phyloP scores from a whole-genome alignment of 2,329 filamentous ascomycete genomes.

The Fusarium illudens region DNA sequence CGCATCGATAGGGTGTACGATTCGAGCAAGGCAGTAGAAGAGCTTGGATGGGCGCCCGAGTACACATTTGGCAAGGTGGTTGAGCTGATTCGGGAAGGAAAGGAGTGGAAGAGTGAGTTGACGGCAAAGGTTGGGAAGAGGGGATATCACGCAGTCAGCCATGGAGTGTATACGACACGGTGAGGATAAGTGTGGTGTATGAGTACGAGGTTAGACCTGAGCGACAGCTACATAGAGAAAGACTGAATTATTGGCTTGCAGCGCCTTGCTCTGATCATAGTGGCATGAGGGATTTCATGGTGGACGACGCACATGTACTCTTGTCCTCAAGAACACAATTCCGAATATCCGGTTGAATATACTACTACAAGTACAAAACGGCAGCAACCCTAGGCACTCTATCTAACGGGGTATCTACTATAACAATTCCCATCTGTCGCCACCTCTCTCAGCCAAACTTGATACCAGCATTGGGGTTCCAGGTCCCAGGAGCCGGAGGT shows the following conservation, averaged over 20 bases:
- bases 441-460: conserved; percentile 56
- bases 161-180: conserved; percentile 54
- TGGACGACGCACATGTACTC: background rate
- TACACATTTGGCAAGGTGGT: conserved; percentile 52
- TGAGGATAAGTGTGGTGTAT: conserved; percentile 15
- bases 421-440: background rate
- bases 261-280: background rate
- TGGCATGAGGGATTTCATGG: background rate
- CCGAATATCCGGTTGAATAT: background rate
- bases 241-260: background rate
- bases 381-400: background rate
- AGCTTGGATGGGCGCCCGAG: conserved; percentile 53
- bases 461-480: conserved; percentile 68
- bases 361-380: conserved; percentile 3
- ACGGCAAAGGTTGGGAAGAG: conserved; percentile 51
- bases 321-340: background rate
- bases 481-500: conserved; percentile 53
- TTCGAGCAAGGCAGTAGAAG: conserved; percentile 50
- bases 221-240: background rate
- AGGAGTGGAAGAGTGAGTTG: conserved; percentile 52
- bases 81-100: conserved; percentile 46
- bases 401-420: conserved; percentile 6
- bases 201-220: background rate
- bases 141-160: conserved; percentile 55
- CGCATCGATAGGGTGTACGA: conserved; percentile 58